Base-by-base conservation (phyloP, 2,329 filamentous ascomycete genomes). In the Aspergillus sp. region DNA sequence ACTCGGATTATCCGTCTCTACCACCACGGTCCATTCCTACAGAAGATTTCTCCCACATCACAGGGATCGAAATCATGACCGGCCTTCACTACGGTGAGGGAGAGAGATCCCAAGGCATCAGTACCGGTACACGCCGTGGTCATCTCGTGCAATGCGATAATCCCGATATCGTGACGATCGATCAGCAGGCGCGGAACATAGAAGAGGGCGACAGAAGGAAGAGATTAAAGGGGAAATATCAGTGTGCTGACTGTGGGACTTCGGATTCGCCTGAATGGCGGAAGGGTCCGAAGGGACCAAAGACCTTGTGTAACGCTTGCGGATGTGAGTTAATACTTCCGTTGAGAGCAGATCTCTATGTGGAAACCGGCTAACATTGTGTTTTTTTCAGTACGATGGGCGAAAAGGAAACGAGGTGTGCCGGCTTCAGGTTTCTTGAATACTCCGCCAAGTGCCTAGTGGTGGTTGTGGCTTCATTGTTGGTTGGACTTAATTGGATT, bases 261-360 rank as follows among this genome's bases (percentile, higher is more conserved):
- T 76, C 94, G 36, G 90, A 96, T 62, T 94, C 88, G 10, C 91
- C 91, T 0, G 91, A 97, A 72, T 97, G 91, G 91, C 79, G 91
- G 52, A 96, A 95, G 66, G 91, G 91, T 0, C 91, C 91, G 0
- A 88, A 81, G 52, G 91, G 91, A 2, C 90, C 90, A 1, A 96
- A 97, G 68, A 96, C 91, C 6, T 72, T 97, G 8, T 97, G 91
- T 69, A 97, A 97, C 70, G 91, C 91, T 5, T 97, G 91, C 63
- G 91, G 91, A 82, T 86, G 79, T 79, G 58, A 70, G 75, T 73
- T 40, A 26, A 8, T 39, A 12, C 3, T 28, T 8, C 27, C 9
- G 12, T 26, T 3, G 2, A 12, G n/a, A 19, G 8, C 5, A 36
- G 10, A 7, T 36, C 34, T 36, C n/a, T 12, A 36, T 36, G 10